A percentile compares a stretch with the other conserved stretches of the same genome.
Conservation (phyloP, 108 stramenopile genomes). For the Parietichytrium sp. region DNA sequence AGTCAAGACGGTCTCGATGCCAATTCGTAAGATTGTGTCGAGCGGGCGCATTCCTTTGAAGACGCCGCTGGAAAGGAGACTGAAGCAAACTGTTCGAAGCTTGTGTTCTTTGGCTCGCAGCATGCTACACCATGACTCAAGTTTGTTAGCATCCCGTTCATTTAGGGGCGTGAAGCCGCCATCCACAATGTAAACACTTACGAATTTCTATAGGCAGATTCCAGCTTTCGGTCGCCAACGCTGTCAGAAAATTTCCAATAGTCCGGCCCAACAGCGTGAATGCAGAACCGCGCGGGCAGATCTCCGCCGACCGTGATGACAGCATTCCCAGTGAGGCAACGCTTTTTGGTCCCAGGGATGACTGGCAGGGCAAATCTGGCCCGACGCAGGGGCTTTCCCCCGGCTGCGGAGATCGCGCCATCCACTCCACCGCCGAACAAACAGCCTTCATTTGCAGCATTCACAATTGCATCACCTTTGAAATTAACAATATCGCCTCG, state of each 20-base stretch:
- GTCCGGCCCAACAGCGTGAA: conserved; percentile 81
- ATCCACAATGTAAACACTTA: too few relatives aligned
- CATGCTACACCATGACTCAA: too few relatives aligned
- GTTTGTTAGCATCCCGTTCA: too few relatives aligned
- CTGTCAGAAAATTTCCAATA: too few relatives aligned
- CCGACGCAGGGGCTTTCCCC: conserved; percentile 59
- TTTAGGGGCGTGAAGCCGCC: too few relatives aligned
- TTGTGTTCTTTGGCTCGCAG: background rate
- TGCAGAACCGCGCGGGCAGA: conserved; percentile 61
- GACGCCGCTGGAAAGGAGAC: conserved; percentile 71
- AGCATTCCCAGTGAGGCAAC: conserved; percentile 70
- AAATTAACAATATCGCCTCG: background rate
- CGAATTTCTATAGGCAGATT: too few relatives aligned
- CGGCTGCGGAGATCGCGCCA: conserved; percentile 72
- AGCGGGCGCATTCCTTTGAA: conserved; percentile 64
- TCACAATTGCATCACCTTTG: conserved; percentile 70
- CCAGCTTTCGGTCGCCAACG: too few relatives aligned
- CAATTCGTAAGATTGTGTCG: conserved; percentile 64
- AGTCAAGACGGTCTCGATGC: conserved; percentile 46
- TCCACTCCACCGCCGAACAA: conserved; percentile 81
- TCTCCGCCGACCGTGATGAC: conserved; percentile 67
- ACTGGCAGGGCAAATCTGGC: conserved; percentile 64
- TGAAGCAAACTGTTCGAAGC: conserved; percentile 63
- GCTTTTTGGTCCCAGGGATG: conserved; percentile 31
- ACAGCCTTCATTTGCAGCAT: conserved; percentile 77